Conservation (phyloP, 306 rosid species). For the Comarum palustre region DNA sequence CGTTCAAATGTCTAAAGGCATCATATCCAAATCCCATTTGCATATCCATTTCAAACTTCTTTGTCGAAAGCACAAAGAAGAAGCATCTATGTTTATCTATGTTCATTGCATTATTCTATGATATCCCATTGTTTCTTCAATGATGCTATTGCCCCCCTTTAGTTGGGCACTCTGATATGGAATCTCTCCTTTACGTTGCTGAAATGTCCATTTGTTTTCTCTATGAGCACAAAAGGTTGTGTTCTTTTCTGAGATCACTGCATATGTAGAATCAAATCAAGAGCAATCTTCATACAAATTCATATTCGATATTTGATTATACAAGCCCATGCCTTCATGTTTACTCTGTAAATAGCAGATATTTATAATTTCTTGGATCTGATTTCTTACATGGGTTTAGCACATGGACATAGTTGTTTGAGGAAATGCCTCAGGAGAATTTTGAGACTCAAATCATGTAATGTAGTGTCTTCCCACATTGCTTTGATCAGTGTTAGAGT, state of each 20-base stretch:
- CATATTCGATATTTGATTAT: not conserved
- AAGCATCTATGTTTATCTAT: not conserved
- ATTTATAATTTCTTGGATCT: not conserved
- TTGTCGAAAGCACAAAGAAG: not conserved
- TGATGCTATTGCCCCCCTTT: not conserved
- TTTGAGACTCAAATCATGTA: not conserved
- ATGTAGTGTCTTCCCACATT: not conserved
- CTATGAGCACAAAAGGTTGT: not conserved
- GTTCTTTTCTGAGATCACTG: not conserved
- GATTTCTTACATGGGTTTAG: not conserved
- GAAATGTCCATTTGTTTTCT: conserved; percentile 6
- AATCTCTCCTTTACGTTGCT: not conserved
- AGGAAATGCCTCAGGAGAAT: not conserved
- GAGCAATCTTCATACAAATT: not conserved
- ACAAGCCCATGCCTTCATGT: not conserved
- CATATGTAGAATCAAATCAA: conserved; percentile 3
- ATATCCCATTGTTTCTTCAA: not conserved
- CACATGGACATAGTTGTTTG: not conserved
- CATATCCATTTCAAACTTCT: not conserved
- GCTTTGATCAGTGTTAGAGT: not conserved
- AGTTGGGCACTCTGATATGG: conserved; percentile 13
- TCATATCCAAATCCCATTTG: not conserved
- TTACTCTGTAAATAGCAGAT: not conserved
- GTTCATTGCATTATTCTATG: not conserved
- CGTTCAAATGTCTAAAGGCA: not conserved